Conservation (phyloP, 2,329 filamentous ascomycete species). For the Apiospora sp. region DNA sequence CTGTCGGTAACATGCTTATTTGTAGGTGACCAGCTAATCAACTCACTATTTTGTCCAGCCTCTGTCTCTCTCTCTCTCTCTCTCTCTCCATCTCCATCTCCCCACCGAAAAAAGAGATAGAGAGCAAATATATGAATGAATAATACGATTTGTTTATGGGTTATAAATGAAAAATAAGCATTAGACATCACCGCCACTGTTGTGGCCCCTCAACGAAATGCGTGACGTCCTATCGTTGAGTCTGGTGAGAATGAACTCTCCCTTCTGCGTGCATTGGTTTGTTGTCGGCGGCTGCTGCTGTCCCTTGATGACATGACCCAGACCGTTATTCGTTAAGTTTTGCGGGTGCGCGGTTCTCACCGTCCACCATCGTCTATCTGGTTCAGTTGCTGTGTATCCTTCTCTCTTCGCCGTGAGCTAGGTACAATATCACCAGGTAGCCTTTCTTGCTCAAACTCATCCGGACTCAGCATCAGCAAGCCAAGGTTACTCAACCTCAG, state of each 20-base stretch:
- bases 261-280: background rate
- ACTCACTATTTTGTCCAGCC: background rate
- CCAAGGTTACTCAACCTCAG: background rate
- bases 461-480: background rate
- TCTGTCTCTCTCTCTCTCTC: background rate
- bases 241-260: background rate
- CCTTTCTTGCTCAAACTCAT: background rate
- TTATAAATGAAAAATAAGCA: too few species aligned
- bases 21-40: background rate
- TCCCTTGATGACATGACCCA: background rate
- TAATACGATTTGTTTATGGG: background rate
- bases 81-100: background rate
- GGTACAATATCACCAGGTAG: background rate
- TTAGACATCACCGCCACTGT: background rate
- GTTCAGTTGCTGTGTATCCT: background rate
- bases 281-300: background rate
- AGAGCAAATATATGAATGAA: background rate
- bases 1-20: slow-evolving; percentile 11
- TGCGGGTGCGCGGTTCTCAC: background rate
- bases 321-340: background rate
- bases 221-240: background rate
- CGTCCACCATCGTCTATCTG: background rate
- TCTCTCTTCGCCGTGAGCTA: background rate
- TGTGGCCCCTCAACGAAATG: slow-evolving; percentile 11
- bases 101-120: background rate